These are phyloP conservation scores for Chalaropsis thielavioides DNA, from an alignment of 2,329 filamentous ascomycete genomes.

Conservation along the genomic window DNA sequence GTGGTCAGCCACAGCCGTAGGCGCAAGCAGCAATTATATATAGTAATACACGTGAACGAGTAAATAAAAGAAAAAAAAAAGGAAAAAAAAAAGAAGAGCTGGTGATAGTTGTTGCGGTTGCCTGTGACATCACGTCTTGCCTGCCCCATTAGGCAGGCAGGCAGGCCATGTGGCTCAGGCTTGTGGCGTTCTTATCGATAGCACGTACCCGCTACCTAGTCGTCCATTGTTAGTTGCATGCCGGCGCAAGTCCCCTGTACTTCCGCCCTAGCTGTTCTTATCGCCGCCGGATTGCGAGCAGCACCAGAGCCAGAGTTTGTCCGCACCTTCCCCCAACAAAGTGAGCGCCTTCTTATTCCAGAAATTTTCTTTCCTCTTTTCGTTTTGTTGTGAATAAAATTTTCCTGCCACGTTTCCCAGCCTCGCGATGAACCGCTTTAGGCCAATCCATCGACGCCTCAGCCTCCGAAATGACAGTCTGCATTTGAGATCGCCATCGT, in stretches of 20 bases:
- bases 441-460: neutral
- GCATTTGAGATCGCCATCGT: neutral
- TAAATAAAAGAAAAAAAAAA: too few species aligned
- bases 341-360: neutral
- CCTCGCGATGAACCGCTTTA: neutral
- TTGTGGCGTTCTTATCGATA: constrained; percentile 9
- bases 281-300: constrained; percentile 10
- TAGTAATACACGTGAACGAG: too few species aligned
- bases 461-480: neutral
- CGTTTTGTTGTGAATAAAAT: neutral
- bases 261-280: neutral
- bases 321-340: neutral
- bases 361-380: neutral
- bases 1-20: neutral
- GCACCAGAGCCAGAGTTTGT: neutral
- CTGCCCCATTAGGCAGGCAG: constrained; percentile 4
- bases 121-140: neutral
- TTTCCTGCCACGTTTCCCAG: neutral
- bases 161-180: neutral
- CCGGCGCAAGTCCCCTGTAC: neutral
- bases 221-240: neutral
- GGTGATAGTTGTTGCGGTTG: neutral
- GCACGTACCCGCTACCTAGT: neutral
- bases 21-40: neutral
- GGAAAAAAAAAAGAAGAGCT: neutral